These are phyloP conservation scores for Musa balbisiana DNA, from an alignment of 202 grass and related monocot species.

Conservation along the genomic window DNA sequence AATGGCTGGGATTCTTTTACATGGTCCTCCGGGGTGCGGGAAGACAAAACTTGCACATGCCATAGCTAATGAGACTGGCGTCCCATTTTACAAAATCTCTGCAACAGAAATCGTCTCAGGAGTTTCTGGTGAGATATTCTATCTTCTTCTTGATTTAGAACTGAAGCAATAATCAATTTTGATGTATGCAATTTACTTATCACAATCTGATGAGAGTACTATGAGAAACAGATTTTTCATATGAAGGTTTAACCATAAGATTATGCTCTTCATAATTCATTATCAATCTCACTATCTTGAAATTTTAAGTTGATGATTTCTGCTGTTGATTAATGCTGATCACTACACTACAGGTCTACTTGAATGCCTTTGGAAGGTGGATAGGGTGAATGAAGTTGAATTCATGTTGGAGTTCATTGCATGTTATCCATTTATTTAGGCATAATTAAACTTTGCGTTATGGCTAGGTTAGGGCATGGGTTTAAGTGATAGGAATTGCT, in stretches of 20 bases:
- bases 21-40: slow-evolving; percentile 77
- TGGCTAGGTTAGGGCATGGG: background rate
- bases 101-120: slow-evolving; percentile 73
- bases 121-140: slow-evolving; percentile 45
- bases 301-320: background rate
- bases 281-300: background rate
- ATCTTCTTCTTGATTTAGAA: background rate
- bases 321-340: background rate
- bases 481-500: background rate
- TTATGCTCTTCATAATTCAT: background rate
- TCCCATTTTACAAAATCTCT: slow-evolving; percentile 87
- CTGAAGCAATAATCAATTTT: background rate
- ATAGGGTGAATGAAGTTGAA: background rate
- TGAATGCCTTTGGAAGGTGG: background rate
- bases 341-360: background rate
- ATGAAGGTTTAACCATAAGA: background rate
- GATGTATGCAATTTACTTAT: background rate
- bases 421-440: background rate
- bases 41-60: slow-evolving; percentile 85
- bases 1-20: slow-evolving; percentile 61
- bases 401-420: background rate
- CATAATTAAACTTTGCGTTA: background rate
- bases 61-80: slow-evolving; percentile 69
- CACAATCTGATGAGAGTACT: too few species aligned
- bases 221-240: background rate